phyloP scores from a whole-genome alignment of 257 asterid species.

The Buddleja alternifolia region DNA sequence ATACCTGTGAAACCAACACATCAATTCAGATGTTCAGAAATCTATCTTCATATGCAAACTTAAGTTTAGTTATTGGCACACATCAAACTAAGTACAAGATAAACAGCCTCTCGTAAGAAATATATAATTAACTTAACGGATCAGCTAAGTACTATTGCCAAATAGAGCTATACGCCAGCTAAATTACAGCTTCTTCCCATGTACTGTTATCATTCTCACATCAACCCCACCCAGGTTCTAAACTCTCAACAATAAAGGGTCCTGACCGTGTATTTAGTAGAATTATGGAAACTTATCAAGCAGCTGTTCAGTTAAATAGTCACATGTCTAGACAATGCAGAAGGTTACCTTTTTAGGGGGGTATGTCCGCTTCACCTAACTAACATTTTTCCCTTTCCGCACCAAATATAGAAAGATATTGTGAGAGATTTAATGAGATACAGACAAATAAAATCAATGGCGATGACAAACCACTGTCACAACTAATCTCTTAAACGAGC shows the following conservation, averaged over 20 bases:
- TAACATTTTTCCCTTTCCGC: background rate
- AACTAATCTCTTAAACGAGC: slow-evolving; percentile 1
- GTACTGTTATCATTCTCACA: background rate
- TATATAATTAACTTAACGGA: background rate
- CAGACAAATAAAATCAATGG: background rate
- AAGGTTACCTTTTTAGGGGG: background rate
- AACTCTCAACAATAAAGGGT: background rate
- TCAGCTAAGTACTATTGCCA: background rate
- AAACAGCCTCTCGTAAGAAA: background rate
- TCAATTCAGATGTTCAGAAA: slow-evolving; percentile 6
- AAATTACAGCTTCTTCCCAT: background rate
- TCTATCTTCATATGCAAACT: slow-evolving; percentile 11
- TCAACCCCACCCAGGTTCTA: background rate
- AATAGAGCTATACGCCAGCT: background rate
- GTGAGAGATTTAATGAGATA: too few species aligned
- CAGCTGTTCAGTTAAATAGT: background rate
- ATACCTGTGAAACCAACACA: slow-evolving; percentile 59
- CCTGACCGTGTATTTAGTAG: background rate
- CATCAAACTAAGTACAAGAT: background rate
- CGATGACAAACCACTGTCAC: background rate
- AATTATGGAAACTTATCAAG: background rate
- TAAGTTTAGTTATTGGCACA: background rate
- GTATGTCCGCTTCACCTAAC: background rate
- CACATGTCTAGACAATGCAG: background rate
- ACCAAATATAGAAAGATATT: background rate